Conservation (phyloP, 2,329 filamentous ascomycete species). For the Penicillium sp. region DNA sequence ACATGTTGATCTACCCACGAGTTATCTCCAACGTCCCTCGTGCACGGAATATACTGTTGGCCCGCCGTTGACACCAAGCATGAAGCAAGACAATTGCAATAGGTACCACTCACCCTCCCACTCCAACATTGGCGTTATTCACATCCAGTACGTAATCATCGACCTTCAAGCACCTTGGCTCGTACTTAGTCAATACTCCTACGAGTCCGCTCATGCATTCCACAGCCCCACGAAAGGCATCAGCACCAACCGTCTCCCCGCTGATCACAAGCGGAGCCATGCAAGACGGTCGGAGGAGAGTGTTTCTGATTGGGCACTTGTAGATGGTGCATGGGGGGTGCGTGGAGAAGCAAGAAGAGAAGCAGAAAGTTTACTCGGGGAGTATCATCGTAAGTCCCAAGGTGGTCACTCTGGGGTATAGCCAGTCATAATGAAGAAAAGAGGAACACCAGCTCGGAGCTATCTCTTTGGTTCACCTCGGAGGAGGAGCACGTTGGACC, state of each 20-base stretch:
- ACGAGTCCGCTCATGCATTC: constrained; percentile 3
- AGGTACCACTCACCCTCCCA: not conserved
- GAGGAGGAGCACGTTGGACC: not conserved
- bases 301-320: constrained; percentile 8
- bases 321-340: not conserved
- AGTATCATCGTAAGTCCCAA: constrained; percentile 23
- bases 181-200: not conserved
- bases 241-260: not conserved
- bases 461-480: not conserved
- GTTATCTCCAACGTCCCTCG: not conserved
- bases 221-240: not conserved
- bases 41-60: not conserved
- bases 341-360: constrained; percentile 19
- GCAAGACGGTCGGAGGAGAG: constrained; percentile 8
- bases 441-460: not conserved
- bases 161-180: constrained; percentile 5
- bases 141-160: constrained; percentile 9
- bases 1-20: no score
- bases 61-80: not conserved
- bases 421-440: constrained; percentile 10
- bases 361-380: constrained; percentile 33
- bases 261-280: constrained; percentile 19
- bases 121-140: constrained; percentile 1
- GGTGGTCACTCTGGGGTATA: constrained; percentile 11
- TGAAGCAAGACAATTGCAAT: not conserved